Evolutionary conservation across 148 eudicot genomes (phyloP).

Genomic region (Salicornia ramosissima): DNA sequence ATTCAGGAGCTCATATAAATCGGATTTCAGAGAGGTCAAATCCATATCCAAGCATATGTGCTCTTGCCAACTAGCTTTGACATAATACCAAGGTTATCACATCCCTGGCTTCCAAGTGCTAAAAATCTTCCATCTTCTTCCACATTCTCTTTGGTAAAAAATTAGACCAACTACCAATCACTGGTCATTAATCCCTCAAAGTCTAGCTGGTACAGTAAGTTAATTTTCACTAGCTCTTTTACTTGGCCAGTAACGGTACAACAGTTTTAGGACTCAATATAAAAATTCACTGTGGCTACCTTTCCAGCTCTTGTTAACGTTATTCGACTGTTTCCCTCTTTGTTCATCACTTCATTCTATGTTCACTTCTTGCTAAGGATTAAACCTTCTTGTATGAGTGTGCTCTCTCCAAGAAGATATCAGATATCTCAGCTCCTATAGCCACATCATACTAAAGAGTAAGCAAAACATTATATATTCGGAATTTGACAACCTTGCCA

Average conservation of each 20-base stretch:
- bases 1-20: background rate
- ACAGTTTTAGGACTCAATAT: too few species aligned
- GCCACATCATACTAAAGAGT: background rate
- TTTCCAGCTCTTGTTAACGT: background rate
- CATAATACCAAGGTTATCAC: background rate
- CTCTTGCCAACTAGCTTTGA: background rate
- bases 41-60: background rate
- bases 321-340: background rate
- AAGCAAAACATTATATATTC: background rate
- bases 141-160: background rate
- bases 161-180: too few species aligned
- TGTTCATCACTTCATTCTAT: background rate
- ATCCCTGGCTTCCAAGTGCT: background rate
- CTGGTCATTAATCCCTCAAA: background rate
- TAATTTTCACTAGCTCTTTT: background rate
- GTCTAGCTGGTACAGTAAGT: background rate
- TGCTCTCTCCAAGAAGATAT: background rate
- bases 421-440: background rate
- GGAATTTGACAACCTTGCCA: too few species aligned
- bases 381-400: background rate
- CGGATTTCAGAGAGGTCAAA: background rate
- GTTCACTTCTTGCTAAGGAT: slow-evolving; percentile 1
- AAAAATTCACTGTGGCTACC: background rate
- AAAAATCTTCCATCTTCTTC: background rate
- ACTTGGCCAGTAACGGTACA: too few species aligned